Evolutionary conservation across 768 basidiomycete species (phyloP).

Genomic region (Boletus pseudo-olivaceus): DNA sequence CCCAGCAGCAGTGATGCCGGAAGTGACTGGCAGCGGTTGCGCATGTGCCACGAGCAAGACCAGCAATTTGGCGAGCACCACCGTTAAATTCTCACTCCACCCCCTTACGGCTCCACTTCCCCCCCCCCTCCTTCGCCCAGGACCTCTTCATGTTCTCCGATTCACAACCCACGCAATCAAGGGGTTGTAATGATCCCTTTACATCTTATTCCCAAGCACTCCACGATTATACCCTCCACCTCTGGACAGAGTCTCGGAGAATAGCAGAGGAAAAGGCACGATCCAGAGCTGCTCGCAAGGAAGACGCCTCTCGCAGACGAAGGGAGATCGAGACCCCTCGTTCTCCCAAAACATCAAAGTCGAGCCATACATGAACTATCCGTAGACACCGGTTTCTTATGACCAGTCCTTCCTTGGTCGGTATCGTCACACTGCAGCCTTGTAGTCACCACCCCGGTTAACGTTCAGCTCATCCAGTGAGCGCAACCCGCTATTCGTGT

Average conservation of each 20-base stretch:
- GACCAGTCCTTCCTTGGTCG: slow-evolving; percentile 5
- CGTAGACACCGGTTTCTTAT: slow-evolving; percentile 1
- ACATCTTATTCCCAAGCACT: slow-evolving; percentile 59
- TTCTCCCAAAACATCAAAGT: slow-evolving; percentile 3
- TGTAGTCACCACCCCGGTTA: slow-evolving; percentile 6
- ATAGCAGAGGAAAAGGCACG: slow-evolving; percentile 50
- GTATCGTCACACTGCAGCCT: slow-evolving; percentile 13
- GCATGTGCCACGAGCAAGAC: slow-evolving; percentile 30
- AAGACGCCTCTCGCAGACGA: slow-evolving; percentile 25
- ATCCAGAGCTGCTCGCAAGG: slow-evolving; percentile 26
- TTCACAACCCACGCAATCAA: slow-evolving; percentile 7
- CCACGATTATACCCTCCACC: slow-evolving; percentile 61
- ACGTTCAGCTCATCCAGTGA: slow-evolving; percentile 14
- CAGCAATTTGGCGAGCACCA: slow-evolving; percentile 16
- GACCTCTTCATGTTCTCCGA: slow-evolving; percentile 14
- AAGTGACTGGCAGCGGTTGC: slow-evolving; percentile 11
- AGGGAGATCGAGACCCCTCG: slow-evolving; percentile 15
- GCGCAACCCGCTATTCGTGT: slow-evolving; percentile 10
- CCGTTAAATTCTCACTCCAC: slow-evolving; percentile 26
- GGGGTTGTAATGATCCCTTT: slow-evolving; percentile 34
- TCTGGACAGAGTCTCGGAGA: slow-evolving; percentile 66
- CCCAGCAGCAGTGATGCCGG: slow-evolving; percentile 3
- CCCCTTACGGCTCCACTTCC: slow-evolving; percentile 7
- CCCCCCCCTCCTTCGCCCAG: slow-evolving; percentile 7
- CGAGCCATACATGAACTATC: slow-evolving; percentile 14